These are phyloP conservation scores for Flaveria bidentis DNA, from an alignment of 129 eudicot species.

Conservation along the genomic window DNA sequence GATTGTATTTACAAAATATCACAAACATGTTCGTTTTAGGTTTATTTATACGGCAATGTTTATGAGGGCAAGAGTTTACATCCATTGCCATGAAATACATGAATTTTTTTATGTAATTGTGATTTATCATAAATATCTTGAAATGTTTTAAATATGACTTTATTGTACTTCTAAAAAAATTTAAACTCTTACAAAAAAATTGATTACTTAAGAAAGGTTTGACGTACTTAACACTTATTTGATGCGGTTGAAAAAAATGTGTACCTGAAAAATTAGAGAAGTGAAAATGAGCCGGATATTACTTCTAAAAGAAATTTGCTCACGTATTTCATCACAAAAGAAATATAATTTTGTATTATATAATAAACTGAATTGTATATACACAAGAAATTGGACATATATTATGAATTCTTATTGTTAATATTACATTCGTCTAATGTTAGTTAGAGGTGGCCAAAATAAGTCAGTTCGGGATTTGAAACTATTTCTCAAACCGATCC, in stretches of 20 bases:
- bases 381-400: no score
- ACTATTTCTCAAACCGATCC: neutral
- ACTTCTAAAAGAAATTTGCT: neutral
- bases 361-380: no score
- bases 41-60: neutral
- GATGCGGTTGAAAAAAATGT: neutral
- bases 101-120: neutral
- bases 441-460: no score
- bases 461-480: neutral
- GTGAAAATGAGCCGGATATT: neutral
- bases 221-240: neutral
- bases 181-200: neutral
- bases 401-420: no score
- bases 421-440: no score
- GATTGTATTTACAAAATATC: neutral
- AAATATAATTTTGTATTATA: no score
- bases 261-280: neutral
- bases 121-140: neutral
- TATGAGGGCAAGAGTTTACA: neutral
- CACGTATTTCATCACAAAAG: no score
- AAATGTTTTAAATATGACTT: neutral
- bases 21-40: neutral
- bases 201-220: neutral
- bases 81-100: neutral
- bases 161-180: neutral